Percentiles rank a stretch among this genome's conserved stretches.
phyloP scores from a whole-genome alignment of 1,284 basidiomycete genomes.

The Marasmius oreades region DNA sequence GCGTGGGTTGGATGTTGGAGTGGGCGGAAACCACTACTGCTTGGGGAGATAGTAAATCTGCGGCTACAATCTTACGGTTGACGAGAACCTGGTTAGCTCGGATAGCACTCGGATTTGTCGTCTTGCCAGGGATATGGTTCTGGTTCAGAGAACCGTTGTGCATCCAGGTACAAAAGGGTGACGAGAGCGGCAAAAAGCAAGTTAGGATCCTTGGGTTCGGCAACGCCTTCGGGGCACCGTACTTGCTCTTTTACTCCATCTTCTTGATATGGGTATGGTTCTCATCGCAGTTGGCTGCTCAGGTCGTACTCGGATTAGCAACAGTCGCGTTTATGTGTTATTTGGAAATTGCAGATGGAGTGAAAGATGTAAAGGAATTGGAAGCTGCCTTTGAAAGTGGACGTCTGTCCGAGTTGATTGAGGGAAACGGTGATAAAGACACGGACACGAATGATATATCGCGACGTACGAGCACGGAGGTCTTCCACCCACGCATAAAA shows the following conservation, averaged over 20 bases:
- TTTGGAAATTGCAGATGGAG: slow-evolving; percentile 77
- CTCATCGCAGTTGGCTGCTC: slow-evolving; percentile 77
- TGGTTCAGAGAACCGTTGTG: slow-evolving; percentile 76
- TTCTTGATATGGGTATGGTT: slow-evolving; percentile 65
- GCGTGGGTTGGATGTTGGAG: slow-evolving; percentile 77
- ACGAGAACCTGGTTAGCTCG: slow-evolving; percentile 64
- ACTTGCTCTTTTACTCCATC: slow-evolving; percentile 77
- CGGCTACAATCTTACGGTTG: slow-evolving; percentile 37
- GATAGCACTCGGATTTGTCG: slow-evolving; percentile 45
- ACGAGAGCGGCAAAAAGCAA: slow-evolving; percentile 26
- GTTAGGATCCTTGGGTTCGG: slow-evolving; percentile 84
- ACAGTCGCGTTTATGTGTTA: slow-evolving; percentile 66
- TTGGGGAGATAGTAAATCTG: slow-evolving; percentile 37
- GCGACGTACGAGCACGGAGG: neutral
- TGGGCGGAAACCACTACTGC: slow-evolving; percentile 60
- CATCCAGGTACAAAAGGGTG: slow-evolving; percentile 31
- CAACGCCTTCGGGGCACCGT: slow-evolving; percentile 87
- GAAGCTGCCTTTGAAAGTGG: slow-evolving; percentile 44
- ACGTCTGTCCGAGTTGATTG: slow-evolving; percentile 41
- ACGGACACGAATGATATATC: slow-evolving; percentile 9
- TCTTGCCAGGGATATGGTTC: slow-evolving; percentile 53
- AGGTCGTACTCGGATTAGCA: slow-evolving; percentile 67
- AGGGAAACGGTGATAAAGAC: slow-evolving; percentile 19
- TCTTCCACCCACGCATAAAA: slow-evolving; percentile 33
- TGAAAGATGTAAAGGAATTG: slow-evolving; percentile 66